Evolutionary conservation across 352 stramenopile species (phyloP).

Genomic region (Pelagophyceae sp.): DNA sequence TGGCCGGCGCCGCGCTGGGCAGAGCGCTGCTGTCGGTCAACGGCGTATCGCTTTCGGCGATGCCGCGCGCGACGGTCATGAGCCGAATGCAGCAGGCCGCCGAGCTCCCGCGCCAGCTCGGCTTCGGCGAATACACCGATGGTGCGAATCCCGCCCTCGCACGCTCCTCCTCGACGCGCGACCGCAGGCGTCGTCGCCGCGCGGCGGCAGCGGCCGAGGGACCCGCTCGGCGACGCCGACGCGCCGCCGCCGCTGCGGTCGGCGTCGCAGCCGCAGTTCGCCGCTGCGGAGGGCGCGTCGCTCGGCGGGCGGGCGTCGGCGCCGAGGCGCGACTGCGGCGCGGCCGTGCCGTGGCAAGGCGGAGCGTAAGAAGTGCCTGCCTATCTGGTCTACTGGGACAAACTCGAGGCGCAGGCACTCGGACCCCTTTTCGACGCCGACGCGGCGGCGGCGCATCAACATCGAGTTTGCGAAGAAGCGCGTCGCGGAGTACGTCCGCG

Average conservation of each 20-base stretch:
- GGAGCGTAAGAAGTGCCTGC: too few relatives aligned
- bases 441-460: conserved; percentile 12
- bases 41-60: neutral
- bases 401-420: neutral
- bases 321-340: neutral
- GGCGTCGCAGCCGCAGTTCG: neutral
- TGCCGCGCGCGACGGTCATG: neutral
- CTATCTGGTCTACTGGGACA: too few relatives aligned
- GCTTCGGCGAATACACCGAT: neutral
- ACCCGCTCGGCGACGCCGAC: too few relatives aligned
- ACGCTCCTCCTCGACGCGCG: neutral
- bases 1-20: neutral
- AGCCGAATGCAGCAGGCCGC: neutral
- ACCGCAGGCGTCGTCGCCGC: neutral
- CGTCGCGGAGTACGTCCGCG: neutral
- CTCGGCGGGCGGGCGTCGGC: too few relatives aligned
- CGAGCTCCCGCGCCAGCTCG: neutral
- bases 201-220: neutral
- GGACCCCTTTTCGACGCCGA: neutral
- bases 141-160: neutral
- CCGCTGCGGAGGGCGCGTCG: too few relatives aligned
- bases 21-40: neutral
- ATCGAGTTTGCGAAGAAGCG: neutral
- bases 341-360: too few relatives aligned
- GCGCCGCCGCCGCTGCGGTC: too few relatives aligned